Evolutionary conservation across 2,329 filamentous ascomycete species (phyloP).

Genomic region (Bretziella fagacearum): DNA sequence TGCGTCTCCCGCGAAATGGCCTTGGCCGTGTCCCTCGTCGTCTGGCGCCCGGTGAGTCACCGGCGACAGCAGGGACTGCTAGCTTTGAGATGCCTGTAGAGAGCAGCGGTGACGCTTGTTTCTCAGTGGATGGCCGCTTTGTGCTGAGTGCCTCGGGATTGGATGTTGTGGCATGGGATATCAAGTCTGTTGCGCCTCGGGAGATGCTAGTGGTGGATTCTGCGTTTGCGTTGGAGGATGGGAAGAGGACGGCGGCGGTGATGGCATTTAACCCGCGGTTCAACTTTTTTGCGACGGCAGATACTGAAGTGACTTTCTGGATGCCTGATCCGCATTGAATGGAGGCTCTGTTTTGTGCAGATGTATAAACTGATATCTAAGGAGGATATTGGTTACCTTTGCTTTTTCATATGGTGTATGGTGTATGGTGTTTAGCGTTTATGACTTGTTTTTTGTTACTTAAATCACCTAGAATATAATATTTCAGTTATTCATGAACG

Average conservation of each 20-base stretch:
- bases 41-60: conserved; percentile 34
- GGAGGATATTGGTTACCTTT: not conserved
- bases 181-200: conserved; percentile 30
- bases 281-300: conserved; percentile 81
- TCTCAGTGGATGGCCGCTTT: conserved; percentile 77
- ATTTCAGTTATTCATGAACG: not conserved
- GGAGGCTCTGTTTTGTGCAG: too few species aligned
- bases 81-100: conserved; percentile 26
- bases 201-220: conserved; percentile 46
- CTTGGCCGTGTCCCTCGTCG: conserved; percentile 34
- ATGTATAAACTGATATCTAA: not conserved
- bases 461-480: too few species aligned
- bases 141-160: conserved; percentile 62
- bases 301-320: conserved; percentile 70
- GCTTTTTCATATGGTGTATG: not conserved
- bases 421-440: conserved; percentile 3
- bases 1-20: conserved; percentile 40
- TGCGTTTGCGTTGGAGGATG: conserved; percentile 43
- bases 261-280: conserved; percentile 80
- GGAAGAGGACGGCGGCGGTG: conserved; percentile 49
- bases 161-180: conserved; percentile 78
- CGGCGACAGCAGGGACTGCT: conserved; percentile 20
- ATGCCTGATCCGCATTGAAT: conserved; percentile 40
- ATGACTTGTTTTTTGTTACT: too few species aligned
- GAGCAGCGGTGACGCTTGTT: conserved; percentile 64